These are phyloP conservation scores for Penicillium parvum DNA, from an alignment of 495 filamentous ascomycete genomes.

Conservation along the genomic window DNA sequence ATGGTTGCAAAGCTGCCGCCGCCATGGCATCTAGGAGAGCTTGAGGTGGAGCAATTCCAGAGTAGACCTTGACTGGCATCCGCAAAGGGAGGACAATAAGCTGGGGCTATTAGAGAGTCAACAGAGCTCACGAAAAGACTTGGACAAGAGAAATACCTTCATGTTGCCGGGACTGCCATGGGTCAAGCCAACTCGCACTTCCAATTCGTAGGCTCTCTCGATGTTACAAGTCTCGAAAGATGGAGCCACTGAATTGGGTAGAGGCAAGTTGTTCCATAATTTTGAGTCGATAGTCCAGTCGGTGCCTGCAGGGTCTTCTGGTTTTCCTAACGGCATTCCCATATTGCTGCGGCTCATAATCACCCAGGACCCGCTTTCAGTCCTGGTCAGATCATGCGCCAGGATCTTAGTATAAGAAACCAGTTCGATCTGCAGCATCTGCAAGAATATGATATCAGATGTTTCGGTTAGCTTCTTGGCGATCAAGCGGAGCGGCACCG, in stretches of 20 bases:
- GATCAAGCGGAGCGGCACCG: slow-evolving; percentile 75
- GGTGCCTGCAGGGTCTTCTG: slow-evolving; percentile 55
- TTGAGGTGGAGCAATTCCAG: slow-evolving; percentile 81
- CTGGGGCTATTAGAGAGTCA: slow-evolving; percentile 49
- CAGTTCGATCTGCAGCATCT: slow-evolving; percentile 74
- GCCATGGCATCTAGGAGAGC: slow-evolving; percentile 68
- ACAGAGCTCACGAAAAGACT: background rate
- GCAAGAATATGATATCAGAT: slow-evolving; percentile 62
- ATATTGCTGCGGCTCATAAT: slow-evolving; percentile 65
- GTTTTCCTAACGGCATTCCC: slow-evolving; percentile 53
- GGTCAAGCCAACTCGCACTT: slow-evolving; percentile 71
- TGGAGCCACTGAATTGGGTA: slow-evolving; percentile 83
- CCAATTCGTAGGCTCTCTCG: slow-evolving; percentile 71
- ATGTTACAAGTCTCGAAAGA: slow-evolving; percentile 89
- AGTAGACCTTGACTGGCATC: slow-evolving; percentile 76
- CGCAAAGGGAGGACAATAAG: slow-evolving; percentile 68
- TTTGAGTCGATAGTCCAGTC: slow-evolving; percentile 61
- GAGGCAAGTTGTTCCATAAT: slow-evolving; percentile 62
- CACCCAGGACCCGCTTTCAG: slow-evolving; percentile 64
- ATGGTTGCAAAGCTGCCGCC: slow-evolving; percentile 30
- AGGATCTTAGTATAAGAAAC: slow-evolving; percentile 72
- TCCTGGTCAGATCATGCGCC: slow-evolving; percentile 64
- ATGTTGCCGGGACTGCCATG: slow-evolving; percentile 47
- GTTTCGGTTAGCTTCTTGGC: slow-evolving; percentile 66
- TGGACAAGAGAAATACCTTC: slow-evolving; percentile 39